Base-by-base conservation (phyloP, 2,329 filamentous ascomycete species). In the Onygenales sp. region DNA sequence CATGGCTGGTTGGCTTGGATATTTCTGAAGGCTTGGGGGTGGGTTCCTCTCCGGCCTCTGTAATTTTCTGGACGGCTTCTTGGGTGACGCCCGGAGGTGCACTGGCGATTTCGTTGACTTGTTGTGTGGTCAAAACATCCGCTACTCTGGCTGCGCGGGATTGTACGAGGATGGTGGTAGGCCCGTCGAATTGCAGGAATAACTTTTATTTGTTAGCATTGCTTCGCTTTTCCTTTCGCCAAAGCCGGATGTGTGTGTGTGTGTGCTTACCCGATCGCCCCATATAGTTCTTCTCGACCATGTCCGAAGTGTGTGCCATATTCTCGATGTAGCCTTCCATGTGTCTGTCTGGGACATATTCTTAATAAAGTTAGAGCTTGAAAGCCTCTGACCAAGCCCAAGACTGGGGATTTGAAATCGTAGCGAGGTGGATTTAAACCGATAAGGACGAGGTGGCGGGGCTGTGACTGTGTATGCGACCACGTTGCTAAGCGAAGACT, bases 71-170 rank as follows among this genome's bases (percentile, higher is more conserved):
- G 8, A 85, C 69, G 2, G 83, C 83, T 38, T 81, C 74, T 2
- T 82, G 75, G 0, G 87, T 78, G 1, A 79, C 77, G 1, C 91
- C 92, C 0, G 89, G 82, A 35, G 90, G 86, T 5, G 84, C 77
- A 64, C 91, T 86, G 0, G 92, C 92, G 56, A 96, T 87, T 72
- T 97, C 93, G 60, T 95, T 91, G 53, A 97, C 81, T 60, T 98
- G 85, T 49, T 84, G 80, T 32, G 79, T 77, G 4, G 85, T 88
- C 59, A 98, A 75, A 2, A 87, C 81, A 59, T 98, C 92, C 51
- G 82, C 83, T 43, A 95, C 74, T 13, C 86, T 79, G 21, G 88
- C 82, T 11, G 85, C 90, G n/a, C 92, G 83, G 51, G 89, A 94
- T 58, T 95, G 94, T 63, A 98, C 76, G 43, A 97, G 78, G 48